Evolutionary conservation across 176 grass and related monocot genomes (phyloP).

Genomic region (Miscanthus lutarioriparius): DNA sequence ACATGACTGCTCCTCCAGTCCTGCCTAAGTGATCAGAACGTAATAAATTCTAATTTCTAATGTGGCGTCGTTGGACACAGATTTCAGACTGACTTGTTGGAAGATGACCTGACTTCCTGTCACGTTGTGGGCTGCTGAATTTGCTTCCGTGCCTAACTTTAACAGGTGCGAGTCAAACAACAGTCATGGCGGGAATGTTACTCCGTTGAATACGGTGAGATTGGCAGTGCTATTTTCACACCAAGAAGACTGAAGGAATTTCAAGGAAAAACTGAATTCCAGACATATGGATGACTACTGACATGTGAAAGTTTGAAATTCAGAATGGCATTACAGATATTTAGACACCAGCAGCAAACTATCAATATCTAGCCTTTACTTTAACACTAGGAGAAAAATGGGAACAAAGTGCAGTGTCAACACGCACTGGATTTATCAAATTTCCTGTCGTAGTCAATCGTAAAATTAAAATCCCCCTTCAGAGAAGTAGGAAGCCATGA

Average conservation of each 20-base stretch:
- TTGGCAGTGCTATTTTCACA: not conserved
- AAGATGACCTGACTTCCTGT: not conserved
- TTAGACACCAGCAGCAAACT: not conserved
- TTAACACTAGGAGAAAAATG: not conserved
- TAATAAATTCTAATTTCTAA: not conserved
- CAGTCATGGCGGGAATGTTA: not conserved
- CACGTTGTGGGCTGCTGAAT: constrained; percentile 6
- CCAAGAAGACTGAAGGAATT: not conserved
- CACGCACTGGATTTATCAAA: not conserved
- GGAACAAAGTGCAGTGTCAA: not conserved
- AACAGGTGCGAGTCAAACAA: not conserved
- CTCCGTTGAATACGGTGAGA: not conserved
- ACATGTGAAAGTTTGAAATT: not conserved
- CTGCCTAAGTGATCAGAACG: constrained; percentile 15
- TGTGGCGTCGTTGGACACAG: not conserved
- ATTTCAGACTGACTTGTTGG: constrained; percentile 13
- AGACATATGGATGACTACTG: not conserved
- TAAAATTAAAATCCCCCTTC: not conserved
- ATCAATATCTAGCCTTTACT: not conserved
- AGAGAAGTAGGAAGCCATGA: not conserved
- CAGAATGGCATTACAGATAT: not conserved
- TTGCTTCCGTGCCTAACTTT: constrained; percentile 22
- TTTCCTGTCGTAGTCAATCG: not conserved
- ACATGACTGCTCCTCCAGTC: not conserved
- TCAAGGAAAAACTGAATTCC: not conserved